These are phyloP conservation scores for Eustoma russellianum DNA, from an alignment of 257 asterid species.

Conservation along the genomic window DNA sequence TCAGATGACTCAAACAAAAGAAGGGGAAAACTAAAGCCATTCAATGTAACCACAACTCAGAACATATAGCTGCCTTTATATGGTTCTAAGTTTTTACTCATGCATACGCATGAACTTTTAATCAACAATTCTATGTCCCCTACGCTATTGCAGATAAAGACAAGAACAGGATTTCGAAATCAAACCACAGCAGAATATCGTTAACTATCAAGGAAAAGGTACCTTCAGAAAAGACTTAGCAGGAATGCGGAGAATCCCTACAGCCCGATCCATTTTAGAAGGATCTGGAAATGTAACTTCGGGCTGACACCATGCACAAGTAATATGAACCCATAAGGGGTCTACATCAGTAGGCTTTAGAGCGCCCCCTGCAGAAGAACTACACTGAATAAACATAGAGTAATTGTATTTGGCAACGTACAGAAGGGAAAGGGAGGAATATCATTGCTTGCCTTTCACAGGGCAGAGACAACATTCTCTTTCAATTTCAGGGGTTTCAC, in stretches of 20 bases:
- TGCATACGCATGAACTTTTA: neutral
- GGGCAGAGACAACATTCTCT: conserved; percentile 94
- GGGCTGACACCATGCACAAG: conserved; percentile 94
- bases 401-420: neutral
- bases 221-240: conserved; percentile 66
- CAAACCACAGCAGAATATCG: neutral
- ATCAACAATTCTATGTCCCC: neutral
- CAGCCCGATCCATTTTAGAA: conserved; percentile 91
- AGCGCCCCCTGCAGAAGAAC: conserved; percentile 76
- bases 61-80: neutral
- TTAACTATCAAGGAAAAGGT: conserved; percentile 2
- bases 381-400: neutral
- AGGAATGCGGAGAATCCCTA: conserved; percentile 70
- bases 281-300: conserved; percentile 71
- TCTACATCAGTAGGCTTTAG: conserved; percentile 83
- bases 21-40: neutral
- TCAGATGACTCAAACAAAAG: too few relatives aligned
- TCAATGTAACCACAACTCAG: neutral
- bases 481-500: conserved; percentile 83
- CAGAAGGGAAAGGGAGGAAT: neutral
- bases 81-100: neutral
- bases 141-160: neutral
- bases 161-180: conserved; percentile 1
- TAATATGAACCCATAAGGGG: conserved; percentile 82
- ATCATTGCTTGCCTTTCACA: conserved; percentile 61